Evolutionary conservation across 257 asterid species (phyloP), one percentile per base, ranked within the genome.

Genomic region (Solanum sitiens): DNA sequence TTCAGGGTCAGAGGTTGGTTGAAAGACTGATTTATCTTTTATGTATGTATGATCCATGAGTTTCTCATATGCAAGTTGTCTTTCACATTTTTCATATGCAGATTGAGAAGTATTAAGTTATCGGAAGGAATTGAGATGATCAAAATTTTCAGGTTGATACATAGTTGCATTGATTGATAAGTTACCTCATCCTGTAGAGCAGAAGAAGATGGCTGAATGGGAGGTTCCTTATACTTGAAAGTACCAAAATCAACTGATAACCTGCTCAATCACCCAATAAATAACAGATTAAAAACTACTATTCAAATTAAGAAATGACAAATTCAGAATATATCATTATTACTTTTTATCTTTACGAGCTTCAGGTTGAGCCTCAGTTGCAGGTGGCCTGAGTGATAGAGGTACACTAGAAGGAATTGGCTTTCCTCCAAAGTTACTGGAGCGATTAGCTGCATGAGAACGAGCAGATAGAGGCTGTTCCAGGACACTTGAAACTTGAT

Each of bases 181-280:
- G 44, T n/a, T 30, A 27, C 99, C 99, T 97, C 99, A 89, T 97
- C 99, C 91, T 97, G 99, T 71, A 97, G 93, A 89, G 96, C 98
- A 82, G 99, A 94, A 89, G 98, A 93, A 76, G 87, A 35, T 86
- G 91, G 93, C 83, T 91, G 95, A 45, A 88, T 91, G 45, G 88
- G 89, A 44, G 95, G 84, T 67, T 95, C 99, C 88, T 93, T 95
- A 68, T 91, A 89, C 86, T 97, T 97, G 89, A 93, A 95, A 89
- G 99, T 97, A 53, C 98, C 99, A 87, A 97, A 95, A 89, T 97
- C 99, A 77, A 95, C 86, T 6, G 99, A 95, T 89, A 94, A 90
- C 94, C 99, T 97, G 94, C 53, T 84, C 65, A 83, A 80, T 50
- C 83, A 87, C 72, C 89, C 63, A 73, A 86, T 21, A 84, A 53